Evolutionary conservation across 2,329 filamentous ascomycete species (phyloP).

Genomic region (Aspergillus novofumigatus): DNA sequence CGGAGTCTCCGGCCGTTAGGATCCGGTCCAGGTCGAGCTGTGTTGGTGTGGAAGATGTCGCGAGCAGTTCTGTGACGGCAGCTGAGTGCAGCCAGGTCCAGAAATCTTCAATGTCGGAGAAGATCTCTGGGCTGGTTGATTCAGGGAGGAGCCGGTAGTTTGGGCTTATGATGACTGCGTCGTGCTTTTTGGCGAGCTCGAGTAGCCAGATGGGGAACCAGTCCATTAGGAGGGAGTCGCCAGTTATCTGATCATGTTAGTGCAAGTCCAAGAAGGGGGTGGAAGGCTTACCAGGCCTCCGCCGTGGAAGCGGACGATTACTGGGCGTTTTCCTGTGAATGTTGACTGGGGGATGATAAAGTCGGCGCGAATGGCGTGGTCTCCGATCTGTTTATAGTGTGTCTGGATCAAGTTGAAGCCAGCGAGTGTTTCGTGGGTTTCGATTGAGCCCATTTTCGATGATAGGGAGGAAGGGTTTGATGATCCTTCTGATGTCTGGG

Average conservation of each 20-base stretch:
- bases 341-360: constrained; percentile 39
- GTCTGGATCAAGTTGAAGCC: constrained; percentile 39
- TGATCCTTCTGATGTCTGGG: too few relatives aligned
- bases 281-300: constrained; percentile 37
- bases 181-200: constrained; percentile 35
- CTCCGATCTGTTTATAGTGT: constrained; percentile 39
- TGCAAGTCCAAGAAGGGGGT: neutral
- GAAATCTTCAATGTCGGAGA: constrained; percentile 47
- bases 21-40: constrained; percentile 23
- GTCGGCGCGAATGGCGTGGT: constrained; percentile 32
- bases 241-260: constrained; percentile 25
- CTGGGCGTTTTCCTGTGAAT: constrained; percentile 32
- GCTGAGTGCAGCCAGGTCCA: constrained; percentile 43
- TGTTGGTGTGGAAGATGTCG: constrained; percentile 8
- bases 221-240: constrained; percentile 23
- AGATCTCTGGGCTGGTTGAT: constrained; percentile 43
- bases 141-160: constrained; percentile 53
- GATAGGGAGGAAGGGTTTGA: neutral
- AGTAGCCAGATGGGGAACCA: constrained; percentile 35
- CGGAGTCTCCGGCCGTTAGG: constrained; percentile 26
- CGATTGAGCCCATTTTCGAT: neutral
- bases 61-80: constrained; percentile 9
- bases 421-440: constrained; percentile 18
- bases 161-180: constrained; percentile 45
- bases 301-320: constrained; percentile 44